phyloP scores from a whole-genome alignment of 768 basidiomycete genomes.

The Boletus coccyginus region DNA sequence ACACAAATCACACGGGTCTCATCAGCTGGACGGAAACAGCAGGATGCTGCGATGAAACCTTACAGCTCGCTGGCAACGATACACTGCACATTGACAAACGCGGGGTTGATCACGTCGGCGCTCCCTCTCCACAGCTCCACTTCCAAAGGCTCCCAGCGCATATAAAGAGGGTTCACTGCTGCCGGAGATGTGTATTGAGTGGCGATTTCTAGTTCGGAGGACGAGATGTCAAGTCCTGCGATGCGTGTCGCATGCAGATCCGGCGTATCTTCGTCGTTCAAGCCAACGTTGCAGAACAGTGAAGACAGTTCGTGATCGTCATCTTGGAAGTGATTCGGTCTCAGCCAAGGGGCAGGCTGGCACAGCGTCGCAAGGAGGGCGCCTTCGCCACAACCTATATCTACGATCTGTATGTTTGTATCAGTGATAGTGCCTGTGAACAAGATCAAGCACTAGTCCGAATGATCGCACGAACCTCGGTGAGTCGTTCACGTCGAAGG shows the following conservation, averaged over 20 bases:
- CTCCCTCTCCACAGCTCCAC: conserved; percentile 75
- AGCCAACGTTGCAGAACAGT: conserved; percentile 21
- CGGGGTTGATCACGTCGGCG: conserved; percentile 62
- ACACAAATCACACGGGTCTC: conserved; percentile 2
- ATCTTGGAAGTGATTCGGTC: conserved; percentile 26
- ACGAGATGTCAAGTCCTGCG: conserved; percentile 68
- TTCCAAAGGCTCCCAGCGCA: conserved; percentile 67
- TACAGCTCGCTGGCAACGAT: conserved; percentile 84
- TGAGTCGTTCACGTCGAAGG: conserved; percentile 54
- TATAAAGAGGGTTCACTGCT: conserved; percentile 28
- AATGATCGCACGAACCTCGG: conserved; percentile 39
- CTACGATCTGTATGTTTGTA: conserved; percentile 54
- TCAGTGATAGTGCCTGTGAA: background rate
- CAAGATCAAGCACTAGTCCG: background rate
- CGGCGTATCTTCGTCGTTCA: conserved; percentile 40
- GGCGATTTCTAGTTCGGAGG: conserved; percentile 53
- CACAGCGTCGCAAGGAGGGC: conserved; percentile 65
- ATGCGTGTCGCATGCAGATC: conserved; percentile 58
- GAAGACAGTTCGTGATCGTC: conserved; percentile 19
- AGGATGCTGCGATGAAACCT: conserved; percentile 24
- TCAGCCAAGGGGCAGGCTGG: conserved; percentile 72
- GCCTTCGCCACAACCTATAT: conserved; percentile 85
- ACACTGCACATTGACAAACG: conserved; percentile 63
- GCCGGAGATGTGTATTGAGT: conserved; percentile 46
- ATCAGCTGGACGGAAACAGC: conserved; percentile 2